Conservation (phyloP, 352 stramenopile species). For the Phytophthora sansomeana region DNA sequence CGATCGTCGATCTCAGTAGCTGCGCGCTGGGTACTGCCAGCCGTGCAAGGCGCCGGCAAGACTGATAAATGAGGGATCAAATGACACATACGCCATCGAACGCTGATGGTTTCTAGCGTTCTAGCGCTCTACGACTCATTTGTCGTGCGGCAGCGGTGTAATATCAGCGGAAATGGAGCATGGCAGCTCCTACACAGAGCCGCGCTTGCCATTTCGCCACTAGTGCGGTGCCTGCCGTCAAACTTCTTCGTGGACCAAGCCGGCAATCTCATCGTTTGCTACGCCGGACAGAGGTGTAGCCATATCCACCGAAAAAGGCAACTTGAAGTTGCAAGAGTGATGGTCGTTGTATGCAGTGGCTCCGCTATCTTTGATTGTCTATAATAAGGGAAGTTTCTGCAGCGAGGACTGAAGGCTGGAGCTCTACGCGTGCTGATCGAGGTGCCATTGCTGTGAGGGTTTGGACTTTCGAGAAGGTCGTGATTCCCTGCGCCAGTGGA, state of each 20-base stretch:
- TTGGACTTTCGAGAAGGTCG: conserved; percentile 14
- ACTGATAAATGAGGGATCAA: no score
- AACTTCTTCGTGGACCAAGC: not conserved
- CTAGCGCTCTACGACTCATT: not conserved
- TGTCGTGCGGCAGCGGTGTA: not conserved
- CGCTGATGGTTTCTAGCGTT: no score
- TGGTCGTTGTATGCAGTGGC: conserved; percentile 23
- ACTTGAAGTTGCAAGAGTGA: conserved; percentile 36
- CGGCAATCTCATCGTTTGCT: not conserved
- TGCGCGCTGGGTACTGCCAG: no score
- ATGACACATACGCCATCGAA: not conserved
- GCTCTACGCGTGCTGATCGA: not conserved
- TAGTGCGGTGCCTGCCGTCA: not conserved
- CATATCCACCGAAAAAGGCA: conserved; percentile 29
- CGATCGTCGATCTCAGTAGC: conserved; percentile 5
- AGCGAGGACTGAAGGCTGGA: conserved; percentile 8
- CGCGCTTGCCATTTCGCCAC: conserved; percentile 4
- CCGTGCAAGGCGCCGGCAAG: no score
- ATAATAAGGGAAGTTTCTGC: conserved; percentile 14
- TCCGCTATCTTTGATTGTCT: conserved; percentile 30
- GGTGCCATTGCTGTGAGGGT: conserved; percentile 4
- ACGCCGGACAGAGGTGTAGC: no score
- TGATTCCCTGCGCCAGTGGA: conserved; percentile 7
- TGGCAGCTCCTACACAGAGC: conserved; percentile 2
- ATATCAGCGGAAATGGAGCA: conserved; percentile 10